Evolutionary conservation across 352 stramenopile genomes (phyloP).

Genomic region (Globisporangium abappressorium): DNA sequence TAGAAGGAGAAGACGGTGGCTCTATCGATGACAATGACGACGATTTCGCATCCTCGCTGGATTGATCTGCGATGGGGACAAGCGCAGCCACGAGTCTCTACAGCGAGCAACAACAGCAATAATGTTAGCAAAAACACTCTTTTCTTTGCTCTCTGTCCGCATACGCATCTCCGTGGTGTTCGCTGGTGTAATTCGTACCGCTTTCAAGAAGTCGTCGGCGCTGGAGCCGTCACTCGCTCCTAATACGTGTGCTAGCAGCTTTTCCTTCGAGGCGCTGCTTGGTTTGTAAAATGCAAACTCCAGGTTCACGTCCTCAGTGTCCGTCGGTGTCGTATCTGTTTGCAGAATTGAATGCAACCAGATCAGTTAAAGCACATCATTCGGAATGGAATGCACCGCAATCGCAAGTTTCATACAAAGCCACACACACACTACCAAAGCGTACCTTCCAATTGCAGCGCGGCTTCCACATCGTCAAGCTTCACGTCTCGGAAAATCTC

Average conservation of each 20-base stretch:
- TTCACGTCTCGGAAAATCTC: slow-evolving; percentile 63
- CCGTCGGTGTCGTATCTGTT: background rate
- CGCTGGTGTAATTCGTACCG: slow-evolving; percentile 22
- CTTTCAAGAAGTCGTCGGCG: slow-evolving; percentile 47
- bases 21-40: background rate
- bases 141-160: too few relatives aligned
- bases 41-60: background rate
- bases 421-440: background rate
- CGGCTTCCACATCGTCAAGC: slow-evolving; percentile 54
- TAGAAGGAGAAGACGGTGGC: background rate
- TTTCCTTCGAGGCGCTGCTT: slow-evolving; percentile 3
- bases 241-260: slow-evolving; percentile 6
- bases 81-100: slow-evolving; percentile 20
- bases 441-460: slow-evolving; percentile 56
- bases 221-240: slow-evolving; percentile 11
- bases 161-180: background rate
- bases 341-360: background rate
- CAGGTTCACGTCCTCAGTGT: background rate
- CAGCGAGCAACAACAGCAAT: background rate
- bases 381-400: background rate
- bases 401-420: background rate
- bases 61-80: slow-evolving; percentile 6
- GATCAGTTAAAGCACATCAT: background rate
- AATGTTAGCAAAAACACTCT: background rate
- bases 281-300: slow-evolving; percentile 13